phyloP scores from a whole-genome alignment of 805 yeast genomes.

The Saccharomycopsis selenospora region DNA sequence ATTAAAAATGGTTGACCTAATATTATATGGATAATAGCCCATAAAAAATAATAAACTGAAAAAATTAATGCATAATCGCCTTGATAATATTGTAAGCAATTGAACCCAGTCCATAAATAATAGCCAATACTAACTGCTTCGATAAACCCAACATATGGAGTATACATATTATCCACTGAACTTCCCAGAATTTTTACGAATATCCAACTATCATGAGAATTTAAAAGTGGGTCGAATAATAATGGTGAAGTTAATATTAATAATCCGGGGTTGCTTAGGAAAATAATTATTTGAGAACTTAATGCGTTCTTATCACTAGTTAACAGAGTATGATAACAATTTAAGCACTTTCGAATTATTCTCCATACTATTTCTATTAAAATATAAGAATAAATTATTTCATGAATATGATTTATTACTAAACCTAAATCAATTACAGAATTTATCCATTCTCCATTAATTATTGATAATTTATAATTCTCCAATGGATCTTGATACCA shows the following conservation, averaged over 20 bases:
- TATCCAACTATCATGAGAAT: neutral
- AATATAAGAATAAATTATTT: neutral
- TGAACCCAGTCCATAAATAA: neutral
- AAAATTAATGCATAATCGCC: neutral
- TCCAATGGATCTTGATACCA: constrained; percentile 3
- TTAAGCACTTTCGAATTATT: neutral
- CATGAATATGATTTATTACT: neutral
- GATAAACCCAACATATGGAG: constrained; percentile 4
- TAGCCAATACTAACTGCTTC: constrained; percentile 1
- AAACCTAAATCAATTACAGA: neutral
- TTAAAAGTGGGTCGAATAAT: neutral
- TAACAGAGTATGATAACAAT: too few relatives aligned
- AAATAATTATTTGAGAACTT: neutral
- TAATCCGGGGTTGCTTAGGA: neutral
- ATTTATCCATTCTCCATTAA: constrained; percentile 1
- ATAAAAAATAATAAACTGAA: neutral
- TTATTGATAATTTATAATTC: neutral
- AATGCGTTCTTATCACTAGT: neutral
- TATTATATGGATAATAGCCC: neutral
- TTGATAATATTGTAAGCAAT: neutral
- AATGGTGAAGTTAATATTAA: neutral
- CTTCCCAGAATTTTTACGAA: neutral
- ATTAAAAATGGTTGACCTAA: neutral
- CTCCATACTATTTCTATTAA: neutral
- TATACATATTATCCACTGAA: neutral